phyloP scores from a whole-genome alignment of 148 eudicot genomes.

The Fagopyrum esculentum region DNA sequence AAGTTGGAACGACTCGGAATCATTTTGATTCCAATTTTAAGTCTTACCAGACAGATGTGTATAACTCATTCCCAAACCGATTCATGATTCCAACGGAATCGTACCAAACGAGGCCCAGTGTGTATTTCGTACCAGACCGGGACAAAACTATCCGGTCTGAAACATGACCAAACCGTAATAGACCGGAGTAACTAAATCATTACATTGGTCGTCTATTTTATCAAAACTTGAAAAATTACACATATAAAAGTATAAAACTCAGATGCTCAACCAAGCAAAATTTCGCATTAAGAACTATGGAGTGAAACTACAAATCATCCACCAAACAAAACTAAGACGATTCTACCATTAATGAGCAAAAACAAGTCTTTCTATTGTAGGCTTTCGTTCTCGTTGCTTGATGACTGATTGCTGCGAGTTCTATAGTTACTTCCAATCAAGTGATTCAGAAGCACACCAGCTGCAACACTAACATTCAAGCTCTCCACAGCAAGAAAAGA shows the following conservation, averaged over 20 bases:
- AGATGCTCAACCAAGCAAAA: neutral
- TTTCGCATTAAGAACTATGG: neutral
- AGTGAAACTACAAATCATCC: neutral
- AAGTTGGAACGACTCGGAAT: too few relatives aligned
- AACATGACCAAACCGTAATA: too few relatives aligned
- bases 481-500: slow-evolving; percentile 96
- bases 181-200: too few relatives aligned
- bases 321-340: neutral
- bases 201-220: too few relatives aligned
- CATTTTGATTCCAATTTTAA: too few relatives aligned
- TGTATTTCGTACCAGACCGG: too few relatives aligned
- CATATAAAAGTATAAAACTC: neutral
- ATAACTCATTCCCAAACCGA: too few relatives aligned
- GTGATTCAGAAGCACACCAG: slow-evolving; percentile 94
- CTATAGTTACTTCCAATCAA: slow-evolving; percentile 52
- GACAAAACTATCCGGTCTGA: too few relatives aligned
- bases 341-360: neutral
- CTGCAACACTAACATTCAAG: slow-evolving; percentile 98
- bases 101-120: too few relatives aligned
- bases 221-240: too few relatives aligned
- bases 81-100: too few relatives aligned
- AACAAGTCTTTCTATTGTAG: neutral
- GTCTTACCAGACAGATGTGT: too few relatives aligned
- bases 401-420: neutral
- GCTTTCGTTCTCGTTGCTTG: neutral